Percentiles rank a stretch among this genome's conserved stretches.
These are phyloP conservation scores for Cryphonectria naterciae DNA, from an alignment of 2,329 filamentous ascomycete genomes.

Conservation along the genomic window DNA sequence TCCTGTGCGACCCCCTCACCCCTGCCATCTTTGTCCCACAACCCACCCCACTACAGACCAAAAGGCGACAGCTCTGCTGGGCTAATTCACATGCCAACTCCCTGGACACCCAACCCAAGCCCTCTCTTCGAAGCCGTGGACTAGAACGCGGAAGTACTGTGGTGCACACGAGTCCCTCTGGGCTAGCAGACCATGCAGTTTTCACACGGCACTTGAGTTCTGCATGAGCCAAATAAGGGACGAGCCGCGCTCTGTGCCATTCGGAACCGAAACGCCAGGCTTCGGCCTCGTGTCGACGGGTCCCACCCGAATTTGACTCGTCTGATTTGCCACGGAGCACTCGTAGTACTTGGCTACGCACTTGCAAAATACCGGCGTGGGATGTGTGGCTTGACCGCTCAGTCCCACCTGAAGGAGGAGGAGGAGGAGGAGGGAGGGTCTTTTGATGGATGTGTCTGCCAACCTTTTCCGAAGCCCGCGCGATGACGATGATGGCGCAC, in stretches of 20 bases:
- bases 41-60: not conserved
- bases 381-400: not conserved
- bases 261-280: constrained; percentile 7
- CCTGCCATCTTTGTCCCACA: not conserved
- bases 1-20: not conserved
- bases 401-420: not conserved
- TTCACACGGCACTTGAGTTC: constrained; percentile 2
- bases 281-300: constrained; percentile 1
- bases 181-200: not conserved
- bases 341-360: not conserved
- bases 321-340: not conserved
- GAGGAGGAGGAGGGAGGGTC: not conserved
- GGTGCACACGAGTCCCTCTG: not conserved
- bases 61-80: not conserved
- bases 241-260: constrained; percentile 6
- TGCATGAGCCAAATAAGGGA: constrained; percentile 14
- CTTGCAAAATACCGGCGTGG: constrained; percentile 9
- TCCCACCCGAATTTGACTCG: not conserved
- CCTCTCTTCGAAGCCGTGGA: not conserved
- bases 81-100: not conserved
- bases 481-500: not conserved
- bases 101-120: not conserved
- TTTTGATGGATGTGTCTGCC: not conserved
- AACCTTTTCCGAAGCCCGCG: not conserved
- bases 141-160: not conserved